Percentiles rank a stretch among this genome's conserved stretches.
Evolutionary conservation across 371 early-diverging fungal species (phyloP).

Genomic region (Mucor plumbeus): DNA sequence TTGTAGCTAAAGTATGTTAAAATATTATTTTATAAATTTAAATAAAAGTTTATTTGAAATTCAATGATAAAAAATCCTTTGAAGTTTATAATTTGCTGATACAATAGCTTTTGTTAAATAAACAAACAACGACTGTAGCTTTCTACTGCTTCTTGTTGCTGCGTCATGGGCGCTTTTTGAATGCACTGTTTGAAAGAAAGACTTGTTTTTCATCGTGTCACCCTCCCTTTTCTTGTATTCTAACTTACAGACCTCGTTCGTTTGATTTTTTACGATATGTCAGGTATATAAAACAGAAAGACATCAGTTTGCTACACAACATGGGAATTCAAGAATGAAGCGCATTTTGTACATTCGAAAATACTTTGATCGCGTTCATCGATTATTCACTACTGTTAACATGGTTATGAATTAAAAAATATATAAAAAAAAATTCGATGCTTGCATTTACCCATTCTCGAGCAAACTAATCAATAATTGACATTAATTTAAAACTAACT

Average conservation of each 20-base stretch:
- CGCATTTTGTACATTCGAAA: neutral
- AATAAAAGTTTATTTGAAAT: no score
- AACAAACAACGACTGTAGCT: no score
- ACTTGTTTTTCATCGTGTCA: neutral
- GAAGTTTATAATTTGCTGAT: neutral
- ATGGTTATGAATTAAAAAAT: no score
- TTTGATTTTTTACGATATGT: neutral
- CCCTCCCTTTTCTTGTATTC: neutral
- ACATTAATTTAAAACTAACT: no score
- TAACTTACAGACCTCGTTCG: neutral
- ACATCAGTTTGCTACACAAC: neutral
- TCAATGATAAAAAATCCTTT: no score
- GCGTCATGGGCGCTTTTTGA: conserved; percentile 5
- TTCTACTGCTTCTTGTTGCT: neutral
- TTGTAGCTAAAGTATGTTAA: no score
- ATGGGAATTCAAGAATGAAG: neutral
- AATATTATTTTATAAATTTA: no score
- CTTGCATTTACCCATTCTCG: neutral
- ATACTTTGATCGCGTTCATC: neutral
- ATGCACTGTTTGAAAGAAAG: neutral
- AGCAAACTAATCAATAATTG: neutral
- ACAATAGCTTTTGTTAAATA: neutral
- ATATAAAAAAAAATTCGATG: neutral
- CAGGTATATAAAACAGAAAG: neutral
- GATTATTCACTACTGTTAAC: no score